phyloP scores from a whole-genome alignment of 306 rosid species.

The Senna tora region DNA sequence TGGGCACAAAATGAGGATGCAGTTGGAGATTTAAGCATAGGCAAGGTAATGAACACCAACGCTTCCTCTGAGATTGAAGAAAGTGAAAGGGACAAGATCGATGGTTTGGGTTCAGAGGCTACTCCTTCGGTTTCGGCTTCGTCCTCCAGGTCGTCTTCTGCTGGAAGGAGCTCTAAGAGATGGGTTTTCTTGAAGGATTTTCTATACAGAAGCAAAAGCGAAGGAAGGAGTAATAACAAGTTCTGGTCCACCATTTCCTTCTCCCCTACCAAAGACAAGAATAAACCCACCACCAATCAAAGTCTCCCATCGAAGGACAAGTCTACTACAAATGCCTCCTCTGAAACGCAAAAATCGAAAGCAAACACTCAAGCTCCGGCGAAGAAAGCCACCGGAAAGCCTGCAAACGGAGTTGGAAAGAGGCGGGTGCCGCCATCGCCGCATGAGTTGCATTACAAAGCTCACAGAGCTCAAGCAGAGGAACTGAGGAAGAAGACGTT shows the following conservation, averaged over 20 bases:
- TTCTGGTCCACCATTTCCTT: constrained; percentile 90
- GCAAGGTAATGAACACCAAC: neutral
- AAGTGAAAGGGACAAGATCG: constrained; percentile 38
- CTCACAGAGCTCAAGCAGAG: constrained; percentile 87
- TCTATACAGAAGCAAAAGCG: constrained; percentile 89
- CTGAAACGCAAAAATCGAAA: constrained; percentile 43
- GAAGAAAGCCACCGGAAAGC: constrained; percentile 64
- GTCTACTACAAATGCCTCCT: constrained; percentile 21
- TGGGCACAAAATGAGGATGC: constrained; percentile 54
- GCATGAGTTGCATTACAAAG: constrained; percentile 92
- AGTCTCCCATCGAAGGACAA: constrained; percentile 39
- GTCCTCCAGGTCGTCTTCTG: constrained; percentile 88
- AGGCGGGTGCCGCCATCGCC: constrained; percentile 77
- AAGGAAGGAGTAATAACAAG: constrained; percentile 89
- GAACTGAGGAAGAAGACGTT: constrained; percentile 93
- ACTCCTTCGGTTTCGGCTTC: constrained; percentile 78
- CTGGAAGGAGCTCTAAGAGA: constrained; percentile 86
- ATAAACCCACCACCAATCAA: constrained; percentile 35
- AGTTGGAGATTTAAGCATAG: neutral
- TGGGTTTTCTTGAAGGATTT: constrained; percentile 91
- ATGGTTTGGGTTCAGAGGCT: constrained; percentile 48
- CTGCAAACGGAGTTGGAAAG: constrained; percentile 79
- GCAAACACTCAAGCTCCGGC: constrained; percentile 37
- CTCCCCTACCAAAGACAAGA: constrained; percentile 73
- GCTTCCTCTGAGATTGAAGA: constrained; percentile 45